Evolutionary conservation across 208 protist species (phyloP).

Genomic region (Leishmania aethiopica): DNA sequence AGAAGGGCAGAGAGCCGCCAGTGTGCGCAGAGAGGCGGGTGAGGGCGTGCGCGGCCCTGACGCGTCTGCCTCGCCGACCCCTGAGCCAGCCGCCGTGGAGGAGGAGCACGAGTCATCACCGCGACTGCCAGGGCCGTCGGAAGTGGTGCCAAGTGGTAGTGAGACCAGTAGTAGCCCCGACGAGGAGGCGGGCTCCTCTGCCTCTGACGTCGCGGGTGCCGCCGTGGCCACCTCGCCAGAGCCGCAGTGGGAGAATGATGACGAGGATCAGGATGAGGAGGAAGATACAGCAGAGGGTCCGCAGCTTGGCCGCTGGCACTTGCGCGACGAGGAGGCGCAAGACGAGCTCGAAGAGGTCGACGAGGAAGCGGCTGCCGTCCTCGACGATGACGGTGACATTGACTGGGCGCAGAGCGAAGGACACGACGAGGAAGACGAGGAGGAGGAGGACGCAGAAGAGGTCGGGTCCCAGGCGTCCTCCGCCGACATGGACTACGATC

Average conservation of each 20-base stretch:
- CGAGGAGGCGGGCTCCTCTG: background rate
- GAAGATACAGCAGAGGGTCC: background rate
- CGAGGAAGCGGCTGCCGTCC: slow-evolving; percentile 10
- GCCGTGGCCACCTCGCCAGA: background rate
- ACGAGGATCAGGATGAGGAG: slow-evolving; percentile 1
- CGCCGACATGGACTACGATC: slow-evolving; percentile 51
- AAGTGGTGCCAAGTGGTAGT: background rate
- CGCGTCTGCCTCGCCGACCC: background rate
- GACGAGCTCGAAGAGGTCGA: slow-evolving; percentile 10
- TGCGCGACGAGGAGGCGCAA: slow-evolving; percentile 3
- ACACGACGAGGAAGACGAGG: slow-evolving; percentile 13
- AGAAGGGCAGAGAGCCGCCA: background rate
- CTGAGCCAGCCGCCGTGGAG: background rate
- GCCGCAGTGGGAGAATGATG: slow-evolving; percentile 3
- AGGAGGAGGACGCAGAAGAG: slow-evolving; percentile 31
- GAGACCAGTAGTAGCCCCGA: background rate
- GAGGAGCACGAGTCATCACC: background rate
- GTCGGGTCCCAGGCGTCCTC: slow-evolving; percentile 34
- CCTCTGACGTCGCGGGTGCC: background rate
- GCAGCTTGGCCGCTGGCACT: slow-evolving; percentile 1
- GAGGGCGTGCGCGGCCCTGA: background rate
- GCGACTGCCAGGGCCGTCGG: background rate
- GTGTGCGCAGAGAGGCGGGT: background rate
- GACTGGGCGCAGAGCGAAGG: slow-evolving; percentile 12
- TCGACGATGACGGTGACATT: background rate